Percentiles rank a stretch among this genome's conserved stretches.
These are phyloP conservation scores for Larix kaempferi DNA, from an alignment of 75 land plant species.

Conservation along the genomic window DNA sequence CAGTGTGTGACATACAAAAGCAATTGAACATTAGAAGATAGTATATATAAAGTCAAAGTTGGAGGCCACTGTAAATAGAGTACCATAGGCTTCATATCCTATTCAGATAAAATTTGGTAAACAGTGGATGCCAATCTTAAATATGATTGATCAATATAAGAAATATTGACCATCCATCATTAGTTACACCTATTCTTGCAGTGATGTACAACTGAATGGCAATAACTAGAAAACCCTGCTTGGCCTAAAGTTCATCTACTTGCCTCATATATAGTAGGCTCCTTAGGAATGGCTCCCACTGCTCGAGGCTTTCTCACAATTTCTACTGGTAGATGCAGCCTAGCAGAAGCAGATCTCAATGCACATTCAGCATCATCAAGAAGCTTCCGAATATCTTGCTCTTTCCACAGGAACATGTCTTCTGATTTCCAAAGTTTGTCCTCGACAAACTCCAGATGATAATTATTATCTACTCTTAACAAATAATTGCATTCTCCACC, in stretches of 20 bases:
- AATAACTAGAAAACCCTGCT: neutral
- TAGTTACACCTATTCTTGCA: neutral
- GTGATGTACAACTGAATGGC: neutral
- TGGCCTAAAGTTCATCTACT: conserved; percentile 5
- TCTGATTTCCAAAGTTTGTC: conserved; percentile 38
- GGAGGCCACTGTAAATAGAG: neutral
- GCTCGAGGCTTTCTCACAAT: conserved; percentile 47
- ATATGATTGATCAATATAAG: neutral
- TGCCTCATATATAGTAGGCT: conserved; percentile 51
- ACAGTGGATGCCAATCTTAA: neutral
- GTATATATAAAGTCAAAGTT: neutral
- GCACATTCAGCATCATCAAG: conserved; percentile 37
- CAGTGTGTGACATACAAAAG: neutral
- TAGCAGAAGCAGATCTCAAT: conserved; percentile 35
- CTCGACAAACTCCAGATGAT: conserved; percentile 39
- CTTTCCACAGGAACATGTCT: conserved; percentile 34
- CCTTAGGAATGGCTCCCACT: conserved; percentile 47
- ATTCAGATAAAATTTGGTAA: neutral
- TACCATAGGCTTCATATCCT: neutral
- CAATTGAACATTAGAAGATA: neutral
- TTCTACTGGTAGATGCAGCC: conserved; percentile 35
- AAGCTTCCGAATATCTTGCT: conserved; percentile 22
- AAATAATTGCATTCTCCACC: conserved; percentile 59
- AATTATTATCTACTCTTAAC: conserved; percentile 23
- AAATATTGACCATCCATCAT: neutral